Base-by-base conservation (phyloP, 441 rosid species). In the Erodium texanum region DNA sequence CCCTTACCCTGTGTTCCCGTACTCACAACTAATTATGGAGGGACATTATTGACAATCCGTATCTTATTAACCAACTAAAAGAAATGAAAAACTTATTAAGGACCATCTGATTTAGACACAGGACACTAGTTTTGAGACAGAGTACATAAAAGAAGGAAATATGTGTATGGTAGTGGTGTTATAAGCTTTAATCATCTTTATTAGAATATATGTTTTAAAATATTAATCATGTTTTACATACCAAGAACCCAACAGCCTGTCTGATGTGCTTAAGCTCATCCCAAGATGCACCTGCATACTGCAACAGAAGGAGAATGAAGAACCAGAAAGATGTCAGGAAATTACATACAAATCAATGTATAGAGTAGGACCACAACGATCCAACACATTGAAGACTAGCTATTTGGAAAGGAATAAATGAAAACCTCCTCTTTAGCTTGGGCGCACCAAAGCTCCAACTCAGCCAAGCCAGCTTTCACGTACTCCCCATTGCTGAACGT, bases 241-340 rank as follows among this genome's bases (percentile, higher is more conserved):
- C 93, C 91, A 89, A 79, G 80, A 89, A 84, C 62, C 82, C 78
- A 27, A 86, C 84, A 56, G 89, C 89, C 70, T 89, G 86, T 79
- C 86, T 86, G 41, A 92, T 85, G 75, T 84, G 89, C 70, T 78
- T 87, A 66, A 89, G 86, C 77, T 89, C 91, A 76, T 87, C 86
- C 91, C 88, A 83, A 27, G 90, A 80, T 20, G 78, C 76, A 50
- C 93, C 93, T 66, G 78, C 79, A 29, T 78, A 82, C 93, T 89
- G 83, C 71, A 78, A 76, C 63, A 15, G 15, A 59, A 61, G 64
- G 64, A 61, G 32, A 61, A 61, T 61, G 64, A 61, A 23, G 64
- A 23, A 61, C 32, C 24, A 61, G 10, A 61, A 34, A 34, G 38
- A 34, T 1, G 38, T 61, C 34, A 61, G 64, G 64, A 61, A 23